Evolutionary conservation across 495 filamentous ascomycete species (phyloP), one percentile per base, ranked within the genome.

Genomic region (Polyplosphaeria fusca): DNA sequence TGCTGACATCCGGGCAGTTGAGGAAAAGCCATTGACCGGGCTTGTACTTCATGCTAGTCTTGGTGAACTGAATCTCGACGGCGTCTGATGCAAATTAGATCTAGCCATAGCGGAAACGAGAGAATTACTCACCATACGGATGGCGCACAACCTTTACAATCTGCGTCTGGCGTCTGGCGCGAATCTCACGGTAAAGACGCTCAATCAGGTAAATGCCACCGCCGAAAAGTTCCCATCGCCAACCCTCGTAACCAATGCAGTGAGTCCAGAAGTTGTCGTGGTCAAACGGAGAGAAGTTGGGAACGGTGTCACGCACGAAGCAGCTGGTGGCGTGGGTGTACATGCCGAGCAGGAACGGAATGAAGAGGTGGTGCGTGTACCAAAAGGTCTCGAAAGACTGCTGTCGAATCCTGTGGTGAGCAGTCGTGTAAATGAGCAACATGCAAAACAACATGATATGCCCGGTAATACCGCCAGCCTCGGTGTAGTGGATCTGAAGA

Each of bases 361-460:
- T 86, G 68, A 96, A 96, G 9, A 99, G 81, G 61, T 99, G 94
- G 70, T 99, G 93, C 11, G 89, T 95, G 72, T 99, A 99, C 93
- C 92, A 97, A 68, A 99, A 99, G 1, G 92, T 92, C 72, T 99
- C 93, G 71, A 87, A 99, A 1, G 88, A 94, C 67, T 99, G 93
- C 68, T 97, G 89, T 46, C 93, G 87, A 63, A 99, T 97, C 61
- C 87, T 86, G 63, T 84, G 79, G 66, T 99, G 93, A 3, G 93
- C 86, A 5, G 94, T 95, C 18, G 93, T 99, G 71, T 93, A 99
- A 82, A 99, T 99, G 50, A 99, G 72, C 48, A 99, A 76, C 93
- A 99, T 97, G 79, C 93, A 99, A 7, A 97, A 77, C 4, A 97
- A 81, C 93, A 99, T 99, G 41, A 99, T 81, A 73, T 99, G 93